Percentiles rank a stretch among this genome's conserved stretches.
phyloP scores from a whole-genome alignment of 805 yeast species.

The Jamesozyma rosinii region DNA sequence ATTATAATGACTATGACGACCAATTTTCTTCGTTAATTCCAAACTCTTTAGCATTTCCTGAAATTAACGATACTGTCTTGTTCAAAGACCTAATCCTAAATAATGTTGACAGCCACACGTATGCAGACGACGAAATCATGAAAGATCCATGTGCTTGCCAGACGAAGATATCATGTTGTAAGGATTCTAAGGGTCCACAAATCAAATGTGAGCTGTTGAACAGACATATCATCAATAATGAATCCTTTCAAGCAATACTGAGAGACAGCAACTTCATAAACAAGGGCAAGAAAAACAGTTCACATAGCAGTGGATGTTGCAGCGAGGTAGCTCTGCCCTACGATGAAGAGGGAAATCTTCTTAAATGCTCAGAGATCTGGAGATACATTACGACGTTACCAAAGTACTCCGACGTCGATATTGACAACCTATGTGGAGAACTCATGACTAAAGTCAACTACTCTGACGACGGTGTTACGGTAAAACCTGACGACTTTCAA shows the following conservation, averaged over 20 bases:
- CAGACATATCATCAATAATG: conserved; percentile 7
- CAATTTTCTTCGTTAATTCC: conserved; percentile 1
- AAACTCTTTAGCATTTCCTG: conserved; percentile 3
- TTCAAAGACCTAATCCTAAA: neutral
- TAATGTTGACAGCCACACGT: neutral
- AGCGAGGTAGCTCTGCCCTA: neutral
- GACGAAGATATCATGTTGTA: neutral
- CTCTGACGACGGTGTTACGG: conserved; percentile 69
- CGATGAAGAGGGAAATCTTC: neutral
- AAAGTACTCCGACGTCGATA: conserved; percentile 75
- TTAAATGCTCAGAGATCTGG: conserved; percentile 5
- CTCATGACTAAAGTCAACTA: conserved; percentile 82
- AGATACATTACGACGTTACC: conserved; percentile 33
- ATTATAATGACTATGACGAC: neutral
- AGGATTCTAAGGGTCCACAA: neutral
- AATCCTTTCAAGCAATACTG: conserved; percentile 5
- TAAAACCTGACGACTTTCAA: conserved; percentile 64
- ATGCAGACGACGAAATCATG: neutral
- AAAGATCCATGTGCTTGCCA: neutral
- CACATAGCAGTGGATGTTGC: neutral
- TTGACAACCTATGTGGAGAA: conserved; percentile 80
- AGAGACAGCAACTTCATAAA: conserved; percentile 2
- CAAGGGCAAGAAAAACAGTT: neutral
- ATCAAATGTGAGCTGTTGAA: conserved; percentile 9
- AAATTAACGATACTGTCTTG: conserved; percentile 3